These are phyloP conservation scores for Penicillium sp. DNA, from an alignment of 2,329 filamentous ascomycete genomes.

Conservation along the genomic window DNA sequence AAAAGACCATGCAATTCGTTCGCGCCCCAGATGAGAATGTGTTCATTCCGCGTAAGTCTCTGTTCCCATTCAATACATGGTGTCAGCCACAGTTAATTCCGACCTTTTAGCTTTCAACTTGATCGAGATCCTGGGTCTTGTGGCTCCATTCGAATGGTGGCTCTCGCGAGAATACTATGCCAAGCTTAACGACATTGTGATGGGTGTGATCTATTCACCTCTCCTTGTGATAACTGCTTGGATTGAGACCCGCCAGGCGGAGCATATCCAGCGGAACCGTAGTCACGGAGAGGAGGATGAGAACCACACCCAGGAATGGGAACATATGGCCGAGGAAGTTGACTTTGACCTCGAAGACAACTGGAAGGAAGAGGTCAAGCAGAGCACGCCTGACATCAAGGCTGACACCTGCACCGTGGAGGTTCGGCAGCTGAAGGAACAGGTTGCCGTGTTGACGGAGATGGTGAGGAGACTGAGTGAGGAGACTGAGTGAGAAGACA, in stretches of 20 bases:
- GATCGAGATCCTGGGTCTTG: constrained; percentile 75
- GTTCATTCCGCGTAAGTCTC: constrained; percentile 70
- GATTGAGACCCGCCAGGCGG: constrained; percentile 63
- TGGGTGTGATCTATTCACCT: constrained; percentile 80
- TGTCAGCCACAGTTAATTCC: constrained; percentile 1
- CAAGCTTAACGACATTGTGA: constrained; percentile 79
- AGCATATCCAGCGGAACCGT: constrained; percentile 67
- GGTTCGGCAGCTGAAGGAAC: constrained; percentile 40
- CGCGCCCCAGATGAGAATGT: constrained; percentile 97
- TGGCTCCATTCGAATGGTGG: constrained; percentile 93
- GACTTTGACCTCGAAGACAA: constrained; percentile 74
- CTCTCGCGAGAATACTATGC: constrained; percentile 70
- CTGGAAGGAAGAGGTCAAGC: constrained; percentile 75
- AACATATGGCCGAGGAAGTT: constrained; percentile 65
- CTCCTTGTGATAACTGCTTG: constrained; percentile 73
- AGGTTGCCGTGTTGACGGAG: constrained; percentile 59
- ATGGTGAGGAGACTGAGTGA: constrained; percentile 58
- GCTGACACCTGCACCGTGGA: constrained; percentile 72
- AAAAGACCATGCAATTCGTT: constrained; percentile 95
- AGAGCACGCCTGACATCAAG: constrained; percentile 75
- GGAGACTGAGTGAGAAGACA: constrained; percentile 42
- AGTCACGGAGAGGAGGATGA: constrained; percentile 81
- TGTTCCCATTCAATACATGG: background rate
- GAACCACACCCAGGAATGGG: constrained; percentile 86
- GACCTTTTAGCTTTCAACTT: constrained; percentile 67